Conservation (phyloP, 768 basidiomycete genomes). For the Gloeopeniophorella convolvens region DNA sequence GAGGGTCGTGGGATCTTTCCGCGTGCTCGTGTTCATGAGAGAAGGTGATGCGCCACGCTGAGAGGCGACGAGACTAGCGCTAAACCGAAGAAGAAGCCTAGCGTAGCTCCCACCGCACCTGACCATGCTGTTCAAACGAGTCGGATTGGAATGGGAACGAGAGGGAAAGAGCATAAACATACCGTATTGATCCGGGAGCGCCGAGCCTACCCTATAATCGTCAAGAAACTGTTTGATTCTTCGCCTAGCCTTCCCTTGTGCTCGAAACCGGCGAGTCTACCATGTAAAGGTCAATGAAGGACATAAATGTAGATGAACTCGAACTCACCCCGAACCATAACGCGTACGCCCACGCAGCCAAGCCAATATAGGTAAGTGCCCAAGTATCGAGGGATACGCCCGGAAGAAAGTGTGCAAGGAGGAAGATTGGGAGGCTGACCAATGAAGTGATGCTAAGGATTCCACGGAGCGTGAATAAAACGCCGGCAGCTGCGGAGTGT, state of each 20-base stretch:
- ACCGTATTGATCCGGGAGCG: slow-evolving; percentile 2
- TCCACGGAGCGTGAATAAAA: not conserved
- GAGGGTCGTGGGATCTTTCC: too few species aligned
- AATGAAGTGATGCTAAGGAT: not conserved
- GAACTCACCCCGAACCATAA: slow-evolving; percentile 1
- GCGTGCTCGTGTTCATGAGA: too few species aligned
- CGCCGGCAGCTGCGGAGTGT: not conserved
- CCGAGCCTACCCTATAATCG: not conserved
- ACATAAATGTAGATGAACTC: not conserved
- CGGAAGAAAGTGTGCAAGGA: not conserved
- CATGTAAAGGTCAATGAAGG: not conserved
- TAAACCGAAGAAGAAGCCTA: slow-evolving; percentile 8
- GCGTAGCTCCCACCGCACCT: not conserved
- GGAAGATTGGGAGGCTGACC: not conserved
- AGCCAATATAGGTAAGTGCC: not conserved
- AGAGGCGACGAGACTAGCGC: slow-evolving; percentile 8
- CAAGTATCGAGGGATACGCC: not conserved
- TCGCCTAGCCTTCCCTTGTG: not conserved
- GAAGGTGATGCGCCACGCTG: not conserved
- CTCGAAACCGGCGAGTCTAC: not conserved
- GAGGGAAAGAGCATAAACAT: not conserved
- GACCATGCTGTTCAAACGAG: not conserved
- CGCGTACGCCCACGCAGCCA: not conserved
- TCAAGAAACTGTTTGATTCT: not conserved
- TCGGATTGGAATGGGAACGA: not conserved